Base-by-base conservation (phyloP, 768 basidiomycete species). In the Tricholoma matsutake region DNA sequence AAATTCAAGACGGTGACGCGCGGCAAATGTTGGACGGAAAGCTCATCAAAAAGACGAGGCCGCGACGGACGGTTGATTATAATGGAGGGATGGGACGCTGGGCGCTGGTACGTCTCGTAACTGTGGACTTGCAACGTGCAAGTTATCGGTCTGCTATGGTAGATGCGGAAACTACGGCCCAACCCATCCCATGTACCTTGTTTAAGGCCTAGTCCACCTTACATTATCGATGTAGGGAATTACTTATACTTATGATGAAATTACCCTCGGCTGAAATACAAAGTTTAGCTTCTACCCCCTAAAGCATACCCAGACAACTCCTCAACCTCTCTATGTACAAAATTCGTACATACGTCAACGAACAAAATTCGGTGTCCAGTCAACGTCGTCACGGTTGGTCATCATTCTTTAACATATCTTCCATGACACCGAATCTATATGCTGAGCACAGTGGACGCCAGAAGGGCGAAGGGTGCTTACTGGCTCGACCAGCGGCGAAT, bases 331-430 rank as follows among this genome's bases (percentile, higher is more conserved):
- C 78, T 98, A 58, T 98, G 96, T 72, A 96, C 96, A 47, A 96
- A 97, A 72, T 98, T 97, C 66, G 89, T 98, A 9, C 97, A 99
- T 72, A 98, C 96, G 0, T 97, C 96, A 14, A 98, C 95, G 43
- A 99, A 99, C 81, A 99, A 99, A 75, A 94, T 98, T 63, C 83
- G 95, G 57, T 97, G 94, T 79, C 96, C 97, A 0, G 95, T 98
- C 49, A 96, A 98, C 67, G 91, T 94, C 32, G 96, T 98, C 11
- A 88, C 87, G 66, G 96, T 97, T 64, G 66, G 92, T 84, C 25
- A 22, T 7, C 20, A 1, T 8, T 16, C 45, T 9, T 10, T 61
- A 45, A n/a, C 41, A n/a, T 61, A 14, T 49, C 52, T 28, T 22
- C 13, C 37, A 41, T 34, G 31, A 47, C 39, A 47, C 56, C 32